Evolutionary conservation across 495 filamentous ascomycete genomes (phyloP), one percentile per base, ranked within the genome.

Genomic region (Aspergillus coremiiformis): DNA sequence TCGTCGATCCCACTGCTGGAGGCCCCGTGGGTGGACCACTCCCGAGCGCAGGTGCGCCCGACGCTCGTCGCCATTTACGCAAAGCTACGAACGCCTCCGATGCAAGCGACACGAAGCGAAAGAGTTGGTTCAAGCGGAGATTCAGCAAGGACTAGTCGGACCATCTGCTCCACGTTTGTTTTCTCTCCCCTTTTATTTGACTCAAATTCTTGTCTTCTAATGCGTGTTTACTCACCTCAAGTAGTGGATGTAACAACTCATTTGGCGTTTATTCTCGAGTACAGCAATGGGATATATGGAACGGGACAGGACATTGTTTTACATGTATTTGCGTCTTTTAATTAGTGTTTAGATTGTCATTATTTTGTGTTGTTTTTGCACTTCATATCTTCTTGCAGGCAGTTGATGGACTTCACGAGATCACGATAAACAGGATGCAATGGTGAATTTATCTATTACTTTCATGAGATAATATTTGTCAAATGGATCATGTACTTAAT

Each of bases 41-140:
- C 17, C 17, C n/a, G 55, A 20, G 67, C 66, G 60, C 63, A 61
- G 39, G 66, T n/a, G 47, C 49, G 23, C 48, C 46, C 17, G 45
- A 32, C 46, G 62, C 48, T 64, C 73, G 24, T 57, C 71, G 42
- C 56, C 64, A 50, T 48, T 52, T 59, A 39, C 59, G 58, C 59
- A 68, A 65, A 58, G 26, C 45, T 12, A 52, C 52, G 14, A 58
- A 55, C 35, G 39, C 44, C 8, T 51, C 55, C 24, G 48, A 62
- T 47, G 39, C 44, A 49, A 47, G 46, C 42, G 59, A 56, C 23
- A 83, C 90, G 53, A 95, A 95, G 74, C 76, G 85, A 51, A 90
- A 88, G 76, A 89, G 88, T 61, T 95, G 90, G 90, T 84, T 96
- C 51, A 82, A 86, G 63, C 81, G 80, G 47, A 76, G 84, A 15